Evolutionary conservation across 2,329 filamentous ascomycete genomes (phyloP), one percentile per base, ranked within the genome.

Genomic region (Neocatenulostroma microsporum): DNA sequence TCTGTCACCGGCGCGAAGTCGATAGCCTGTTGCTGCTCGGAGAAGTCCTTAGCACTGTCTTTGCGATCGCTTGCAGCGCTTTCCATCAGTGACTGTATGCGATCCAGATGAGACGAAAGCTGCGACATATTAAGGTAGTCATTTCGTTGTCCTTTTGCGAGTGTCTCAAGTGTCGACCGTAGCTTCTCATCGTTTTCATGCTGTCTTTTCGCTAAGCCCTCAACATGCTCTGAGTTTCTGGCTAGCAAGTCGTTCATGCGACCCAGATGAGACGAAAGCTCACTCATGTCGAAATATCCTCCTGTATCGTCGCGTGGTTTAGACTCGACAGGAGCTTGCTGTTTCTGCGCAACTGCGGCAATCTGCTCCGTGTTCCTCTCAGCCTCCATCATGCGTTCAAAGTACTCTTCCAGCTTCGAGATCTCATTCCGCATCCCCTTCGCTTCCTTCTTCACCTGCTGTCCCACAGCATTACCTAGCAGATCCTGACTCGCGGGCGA

Each of bases 11-110:
- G 48, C 20, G 41, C 39, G 14, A 52, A 40, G 10, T 52, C 48
- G 19, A 44, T 31, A n/a, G n/a, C n/a, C n/a, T n/a, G n/a, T n/a
- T n/a, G n/a, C 8, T 33, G 18, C 15, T 30, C 17, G 8, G 18
- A 7, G 2, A 18, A 15, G 1, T 40, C 44, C 14, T 40, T 34
- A 7, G 41, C 39, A 21, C 37, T 46, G 13, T 48, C 48, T 20
- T 42, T 39, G 7, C 42, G 37, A 4, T 48, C 44, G 4, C 20
- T 41, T 12, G 37, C 18, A 14, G 34, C 40, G 23, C 42, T 34
- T 27, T 52, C 51, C 45, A 54, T 43, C 19, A 52, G 42, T 9
- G 37, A 23, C 26, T 56, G 50, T 18, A 56, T 49, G 12, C 53
- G 49, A 34, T 53, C 50, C 9, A 56, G 42, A 36, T 55, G 50